phyloP scores from a whole-genome alignment of 768 basidiomycete genomes.

The Boletus sp. region DNA sequence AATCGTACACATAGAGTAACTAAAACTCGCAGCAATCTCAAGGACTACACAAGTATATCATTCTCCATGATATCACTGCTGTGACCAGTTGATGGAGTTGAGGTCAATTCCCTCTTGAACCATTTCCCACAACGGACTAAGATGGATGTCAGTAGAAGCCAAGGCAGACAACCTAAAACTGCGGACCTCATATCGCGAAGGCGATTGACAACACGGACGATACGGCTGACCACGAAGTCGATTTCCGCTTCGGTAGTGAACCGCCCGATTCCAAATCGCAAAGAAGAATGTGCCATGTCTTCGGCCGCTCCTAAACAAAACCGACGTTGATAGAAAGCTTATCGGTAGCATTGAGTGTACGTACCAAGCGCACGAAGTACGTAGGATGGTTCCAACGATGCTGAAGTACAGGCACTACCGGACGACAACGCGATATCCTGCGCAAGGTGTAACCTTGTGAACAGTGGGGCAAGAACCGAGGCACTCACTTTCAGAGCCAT shows the following conservation, averaged over 20 bases:
- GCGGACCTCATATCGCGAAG: slow-evolving; percentile 90
- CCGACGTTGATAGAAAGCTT: neutral
- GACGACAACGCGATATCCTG: slow-evolving; percentile 97
- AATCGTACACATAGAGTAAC: slow-evolving; percentile 13
- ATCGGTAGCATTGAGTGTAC: slow-evolving; percentile 12
- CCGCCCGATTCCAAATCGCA: slow-evolving; percentile 95
- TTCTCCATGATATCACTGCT: slow-evolving; percentile 35
- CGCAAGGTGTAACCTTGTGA: neutral
- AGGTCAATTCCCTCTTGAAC: slow-evolving; percentile 98
- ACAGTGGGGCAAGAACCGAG: neutral
- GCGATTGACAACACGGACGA: slow-evolving; percentile 79
- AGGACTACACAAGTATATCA: neutral
- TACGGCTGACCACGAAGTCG: slow-evolving; percentile 88
- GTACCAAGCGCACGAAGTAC: slow-evolving; percentile 90
- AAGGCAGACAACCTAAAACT: neutral
- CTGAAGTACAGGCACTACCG: slow-evolving; percentile 97
- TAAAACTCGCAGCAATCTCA: slow-evolving; percentile 9
- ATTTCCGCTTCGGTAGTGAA: slow-evolving; percentile 98
- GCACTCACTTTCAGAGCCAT: slow-evolving; percentile 90
- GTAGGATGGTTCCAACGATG: slow-evolving; percentile 96
- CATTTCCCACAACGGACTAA: slow-evolving; percentile 98
- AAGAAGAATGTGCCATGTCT: slow-evolving; percentile 97
- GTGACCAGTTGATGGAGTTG: slow-evolving; percentile 92
- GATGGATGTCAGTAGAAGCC: slow-evolving; percentile 7
- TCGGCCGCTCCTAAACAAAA: slow-evolving; percentile 75